These are phyloP conservation scores for Amauroascus verrucosus DNA, from an alignment of 2,329 filamentous ascomycete genomes.

Conservation along the genomic window DNA sequence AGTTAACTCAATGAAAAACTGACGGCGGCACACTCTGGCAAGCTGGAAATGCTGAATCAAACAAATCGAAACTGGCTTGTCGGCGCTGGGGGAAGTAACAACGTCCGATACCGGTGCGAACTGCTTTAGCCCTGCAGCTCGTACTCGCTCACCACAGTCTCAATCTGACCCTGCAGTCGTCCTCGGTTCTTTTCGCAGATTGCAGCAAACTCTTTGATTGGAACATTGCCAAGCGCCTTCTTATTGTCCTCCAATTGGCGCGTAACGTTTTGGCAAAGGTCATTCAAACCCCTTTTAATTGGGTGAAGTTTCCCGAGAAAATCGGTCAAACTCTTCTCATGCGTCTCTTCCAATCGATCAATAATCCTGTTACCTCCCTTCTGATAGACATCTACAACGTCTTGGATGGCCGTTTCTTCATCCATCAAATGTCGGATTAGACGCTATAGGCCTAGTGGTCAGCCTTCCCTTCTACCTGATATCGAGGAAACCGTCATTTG, in stretches of 20 bases:
- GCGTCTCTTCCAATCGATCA: slow-evolving; percentile 32
- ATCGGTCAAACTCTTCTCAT: slow-evolving; percentile 30
- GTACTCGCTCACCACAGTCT: neutral
- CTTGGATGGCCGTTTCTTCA: slow-evolving; percentile 37
- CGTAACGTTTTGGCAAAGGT: slow-evolving; percentile 25
- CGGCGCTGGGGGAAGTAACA: too few relatives aligned
- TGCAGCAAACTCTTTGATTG: neutral
- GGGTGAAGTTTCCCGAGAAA: slow-evolving; percentile 23
- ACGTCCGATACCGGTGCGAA: slow-evolving; percentile 9
- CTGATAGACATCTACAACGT: slow-evolving; percentile 38
- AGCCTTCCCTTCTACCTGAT: neutral
- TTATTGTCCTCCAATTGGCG: slow-evolving; percentile 23
- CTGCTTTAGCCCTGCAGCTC: neutral
- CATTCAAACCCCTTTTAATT: slow-evolving; percentile 23
- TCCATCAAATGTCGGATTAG: slow-evolving; percentile 39
- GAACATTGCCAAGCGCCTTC: slow-evolving; percentile 3
- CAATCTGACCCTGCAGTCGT: neutral
- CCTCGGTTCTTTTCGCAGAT: slow-evolving; percentile 1
- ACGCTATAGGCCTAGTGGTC: slow-evolving; percentile 21
- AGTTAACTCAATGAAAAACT: too few relatives aligned
- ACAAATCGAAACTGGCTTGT: too few relatives aligned
- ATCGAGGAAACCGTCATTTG: neutral
- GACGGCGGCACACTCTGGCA: too few relatives aligned
- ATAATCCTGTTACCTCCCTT: slow-evolving; percentile 37
- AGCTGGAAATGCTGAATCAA: too few relatives aligned